Evolutionary conservation across 1,284 basidiomycete species (phyloP).

Genomic region (Golubevia sp.): DNA sequence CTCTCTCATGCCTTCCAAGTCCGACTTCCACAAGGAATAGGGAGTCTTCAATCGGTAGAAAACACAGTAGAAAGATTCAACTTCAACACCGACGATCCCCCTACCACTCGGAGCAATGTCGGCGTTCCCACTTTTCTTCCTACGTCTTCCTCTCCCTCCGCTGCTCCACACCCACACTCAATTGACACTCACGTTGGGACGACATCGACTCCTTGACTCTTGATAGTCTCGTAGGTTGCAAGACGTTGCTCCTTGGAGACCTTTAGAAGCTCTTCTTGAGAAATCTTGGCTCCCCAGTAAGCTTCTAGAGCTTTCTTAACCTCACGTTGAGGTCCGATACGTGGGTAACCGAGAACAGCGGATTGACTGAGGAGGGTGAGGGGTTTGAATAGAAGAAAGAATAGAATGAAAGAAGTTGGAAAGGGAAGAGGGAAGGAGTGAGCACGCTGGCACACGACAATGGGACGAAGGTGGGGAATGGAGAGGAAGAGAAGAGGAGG

Average conservation of each 20-base stretch:
- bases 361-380: slow-evolving; percentile 67
- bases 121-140: too few relatives aligned
- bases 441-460: too few relatives aligned
- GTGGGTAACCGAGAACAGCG: slow-evolving; percentile 88
- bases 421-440: background rate
- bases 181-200: slow-evolving; percentile 77
- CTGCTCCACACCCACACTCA: background rate
- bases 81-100: too few relatives aligned
- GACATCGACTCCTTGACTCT: slow-evolving; percentile 84
- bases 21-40: background rate
- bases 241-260: slow-evolving; percentile 87
- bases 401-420: background rate
- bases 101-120: too few relatives aligned
- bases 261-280: slow-evolving; percentile 86
- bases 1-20: background rate
- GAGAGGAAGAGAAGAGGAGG: background rate
- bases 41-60: too few relatives aligned
- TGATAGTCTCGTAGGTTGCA: slow-evolving; percentile 85
- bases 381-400: slow-evolving; percentile 1
- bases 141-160: too few relatives aligned
- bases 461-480: background rate
- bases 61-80: too few relatives aligned
- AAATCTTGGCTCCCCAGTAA: slow-evolving; percentile 94
- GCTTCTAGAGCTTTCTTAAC: slow-evolving; percentile 83
- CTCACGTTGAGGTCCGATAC: slow-evolving; percentile 94